These are phyloP conservation scores for Glutinoglossum americanum DNA, from an alignment of 495 filamentous ascomycete genomes.

Conservation along the genomic window DNA sequence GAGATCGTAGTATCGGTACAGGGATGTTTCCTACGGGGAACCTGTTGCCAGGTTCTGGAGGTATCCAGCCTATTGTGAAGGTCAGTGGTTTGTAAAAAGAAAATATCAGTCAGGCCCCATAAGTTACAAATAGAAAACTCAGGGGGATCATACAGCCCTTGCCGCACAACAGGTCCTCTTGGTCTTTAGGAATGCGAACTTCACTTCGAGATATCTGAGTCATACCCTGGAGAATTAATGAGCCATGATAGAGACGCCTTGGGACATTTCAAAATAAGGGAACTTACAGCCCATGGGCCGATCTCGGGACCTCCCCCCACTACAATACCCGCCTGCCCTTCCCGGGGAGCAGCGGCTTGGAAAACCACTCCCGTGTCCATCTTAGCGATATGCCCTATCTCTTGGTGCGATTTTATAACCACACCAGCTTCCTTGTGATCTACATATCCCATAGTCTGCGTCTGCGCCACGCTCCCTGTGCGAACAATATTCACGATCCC, in stretches of 20 bases:
- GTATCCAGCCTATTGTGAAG: conserved; percentile 15
- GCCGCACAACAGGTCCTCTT: conserved; percentile 33
- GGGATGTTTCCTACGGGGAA: conserved; percentile 14
- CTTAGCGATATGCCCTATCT: not conserved
- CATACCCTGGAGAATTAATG: conserved; percentile 13
- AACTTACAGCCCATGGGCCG: conserved; percentile 4
- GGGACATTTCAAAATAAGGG: not conserved
- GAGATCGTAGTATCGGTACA: conserved; percentile 8
- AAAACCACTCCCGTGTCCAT: not conserved
- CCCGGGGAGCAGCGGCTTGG: not conserved
- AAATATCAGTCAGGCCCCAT: not conserved
- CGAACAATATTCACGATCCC: not conserved
- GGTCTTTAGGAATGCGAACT: conserved; percentile 34
- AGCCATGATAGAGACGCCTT: not conserved
- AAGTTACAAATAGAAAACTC: conserved; percentile 4
- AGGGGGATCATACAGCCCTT: conserved; percentile 16
- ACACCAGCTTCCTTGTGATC: not conserved
- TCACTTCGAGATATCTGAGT: conserved; percentile 22
- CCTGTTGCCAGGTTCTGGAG: conserved; percentile 13
- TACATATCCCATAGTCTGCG: not conserved
- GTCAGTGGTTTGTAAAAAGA: not conserved
- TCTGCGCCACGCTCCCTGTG: not conserved
- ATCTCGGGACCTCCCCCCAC: not conserved
- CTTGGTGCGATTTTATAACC: not conserved
- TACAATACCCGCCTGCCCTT: not conserved